phyloP scores from a whole-genome alignment of 495 filamentous ascomycete genomes.

The Clavariopsis aquatica region DNA sequence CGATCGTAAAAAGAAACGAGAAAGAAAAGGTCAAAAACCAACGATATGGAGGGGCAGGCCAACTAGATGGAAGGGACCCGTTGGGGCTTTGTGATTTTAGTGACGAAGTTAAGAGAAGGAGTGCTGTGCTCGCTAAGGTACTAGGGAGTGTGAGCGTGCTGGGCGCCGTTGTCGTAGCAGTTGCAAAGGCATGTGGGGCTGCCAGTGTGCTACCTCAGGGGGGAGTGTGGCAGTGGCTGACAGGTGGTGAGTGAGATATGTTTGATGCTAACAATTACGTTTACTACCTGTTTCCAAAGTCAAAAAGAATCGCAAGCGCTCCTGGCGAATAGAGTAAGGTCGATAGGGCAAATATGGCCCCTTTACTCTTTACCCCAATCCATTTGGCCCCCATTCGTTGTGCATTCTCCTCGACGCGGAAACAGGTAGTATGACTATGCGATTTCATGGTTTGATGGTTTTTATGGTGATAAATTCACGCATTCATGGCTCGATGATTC shows the following conservation, averaged over 20 bases:
- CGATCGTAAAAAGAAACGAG: constrained; percentile 29
- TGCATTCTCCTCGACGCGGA: no score
- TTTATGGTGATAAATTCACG: no score
- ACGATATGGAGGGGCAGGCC: constrained; percentile 40
- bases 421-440: no score
- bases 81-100: constrained; percentile 71
- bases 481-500: no score
- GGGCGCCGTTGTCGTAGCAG: constrained; percentile 65
- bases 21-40: constrained; percentile 35
- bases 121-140: constrained; percentile 73
- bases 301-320: no score
- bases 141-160: constrained; percentile 74
- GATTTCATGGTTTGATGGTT: no score
- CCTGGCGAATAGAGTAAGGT: no score
- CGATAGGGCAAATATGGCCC: no score
- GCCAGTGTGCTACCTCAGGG: constrained; percentile 27
- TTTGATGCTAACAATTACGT: neutral
- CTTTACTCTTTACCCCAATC: no score
- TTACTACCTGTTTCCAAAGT: no score
- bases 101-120: constrained; percentile 63
- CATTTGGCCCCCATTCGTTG: no score
- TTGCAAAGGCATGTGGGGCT: constrained; percentile 34
- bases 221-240: constrained; percentile 32
- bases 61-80: constrained; percentile 63
- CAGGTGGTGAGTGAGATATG: constrained; percentile 4